Conservation (phyloP, 306 rosid genomes). For the Cucumis melo region DNA sequence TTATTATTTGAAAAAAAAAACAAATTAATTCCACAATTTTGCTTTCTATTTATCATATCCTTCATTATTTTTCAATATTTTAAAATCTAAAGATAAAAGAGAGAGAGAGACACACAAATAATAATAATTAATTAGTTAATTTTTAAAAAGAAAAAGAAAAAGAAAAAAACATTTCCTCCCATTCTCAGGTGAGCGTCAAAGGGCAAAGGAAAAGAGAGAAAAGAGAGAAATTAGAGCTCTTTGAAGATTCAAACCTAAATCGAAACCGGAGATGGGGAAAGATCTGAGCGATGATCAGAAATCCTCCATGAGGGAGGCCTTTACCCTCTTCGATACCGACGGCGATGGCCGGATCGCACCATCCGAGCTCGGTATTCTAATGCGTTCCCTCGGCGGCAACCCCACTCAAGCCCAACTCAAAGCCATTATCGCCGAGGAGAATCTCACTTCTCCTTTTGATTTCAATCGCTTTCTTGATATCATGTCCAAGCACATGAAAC, state of each 20-base stretch:
- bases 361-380: slow-evolving; percentile 92
- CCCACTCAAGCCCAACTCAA: slow-evolving; percentile 97
- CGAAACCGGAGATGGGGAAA: slow-evolving; percentile 53
- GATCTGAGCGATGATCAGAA: slow-evolving; percentile 91
- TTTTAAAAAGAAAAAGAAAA: background rate
- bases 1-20: too few relatives aligned
- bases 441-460: slow-evolving; percentile 67
- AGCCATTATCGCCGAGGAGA: slow-evolving; percentile 66
- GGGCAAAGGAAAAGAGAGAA: background rate
- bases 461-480: slow-evolving; percentile 73
- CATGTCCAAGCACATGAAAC: slow-evolving; percentile 88
- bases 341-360: slow-evolving; percentile 88
- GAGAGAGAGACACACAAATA: too few relatives aligned
- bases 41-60: too few relatives aligned
- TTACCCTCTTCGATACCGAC: slow-evolving; percentile 83
- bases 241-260: slow-evolving; percentile 8
- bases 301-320: slow-evolving; percentile 88
- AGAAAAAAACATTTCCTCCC: background rate
- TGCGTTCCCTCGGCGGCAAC: slow-evolving; percentile 94
- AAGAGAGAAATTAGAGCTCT: background rate
- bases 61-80: too few relatives aligned
- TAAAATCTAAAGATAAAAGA: background rate
- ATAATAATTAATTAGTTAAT: too few relatives aligned
- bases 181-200: background rate
- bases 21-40: too few relatives aligned